A percentile compares a stretch with the other conserved stretches of the same genome.
Evolutionary conservation across 495 filamentous ascomycete genomes (phyloP).

Genomic region (Lasiosphaeria hispida): DNA sequence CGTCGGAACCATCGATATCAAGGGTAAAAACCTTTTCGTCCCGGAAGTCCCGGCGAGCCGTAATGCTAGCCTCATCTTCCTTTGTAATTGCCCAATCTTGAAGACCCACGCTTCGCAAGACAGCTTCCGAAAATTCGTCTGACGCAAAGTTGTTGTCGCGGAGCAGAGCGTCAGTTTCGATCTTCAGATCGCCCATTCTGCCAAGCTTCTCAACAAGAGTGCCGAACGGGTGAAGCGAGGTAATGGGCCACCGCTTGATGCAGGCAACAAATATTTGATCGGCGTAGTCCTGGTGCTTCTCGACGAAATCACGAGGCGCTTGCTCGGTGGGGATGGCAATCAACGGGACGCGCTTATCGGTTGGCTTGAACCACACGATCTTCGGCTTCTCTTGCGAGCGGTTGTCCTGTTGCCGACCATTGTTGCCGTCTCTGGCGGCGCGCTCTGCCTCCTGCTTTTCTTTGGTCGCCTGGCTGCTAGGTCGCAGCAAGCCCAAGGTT

Average conservation of each 20-base stretch:
- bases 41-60: conserved; percentile 85
- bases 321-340: conserved; percentile 99
- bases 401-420: conserved; percentile 67
- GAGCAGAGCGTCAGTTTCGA: conserved; percentile 95
- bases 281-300: conserved; percentile 96
- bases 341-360: conserved; percentile 94
- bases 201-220: conserved; percentile 96
- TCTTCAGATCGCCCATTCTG: conserved; percentile 93
- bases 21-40: conserved; percentile 88
- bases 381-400: conserved; percentile 95
- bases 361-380: conserved; percentile 99
- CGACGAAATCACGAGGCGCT: conserved; percentile 94
- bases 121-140: conserved; percentile 96
- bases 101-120: conserved; percentile 85
- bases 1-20: conserved; percentile 76
- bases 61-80: conserved; percentile 73
- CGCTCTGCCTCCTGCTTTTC: conserved; percentile 99
- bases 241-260: conserved; percentile 99
- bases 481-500: conserved; percentile 86
- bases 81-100: conserved; percentile 85
- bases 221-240: conserved; percentile 97
- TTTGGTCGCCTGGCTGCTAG: conserved; percentile 98
- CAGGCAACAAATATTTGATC: conserved; percentile 98
- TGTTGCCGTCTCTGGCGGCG: conserved; percentile 79
- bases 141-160: conserved; percentile 98